phyloP scores from a whole-genome alignment of 352 stramenopile species.

The Plasmopara viticola region DNA sequence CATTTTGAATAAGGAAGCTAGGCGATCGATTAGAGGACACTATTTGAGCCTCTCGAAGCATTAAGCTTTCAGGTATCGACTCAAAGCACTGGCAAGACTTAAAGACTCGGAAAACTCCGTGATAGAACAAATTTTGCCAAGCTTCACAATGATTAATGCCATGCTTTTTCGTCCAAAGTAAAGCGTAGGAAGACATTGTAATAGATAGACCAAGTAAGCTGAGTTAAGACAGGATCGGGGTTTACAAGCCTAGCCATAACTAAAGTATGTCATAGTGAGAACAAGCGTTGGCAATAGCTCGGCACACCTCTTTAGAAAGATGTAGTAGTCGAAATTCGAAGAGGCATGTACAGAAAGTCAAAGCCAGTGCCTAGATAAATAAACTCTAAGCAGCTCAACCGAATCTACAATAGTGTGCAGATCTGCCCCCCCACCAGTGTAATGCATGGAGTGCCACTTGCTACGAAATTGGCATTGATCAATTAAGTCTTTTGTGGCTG shows the following conservation, averaged over 20 bases:
- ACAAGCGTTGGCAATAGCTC: background rate
- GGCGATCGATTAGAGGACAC: background rate
- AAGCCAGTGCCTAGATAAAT: slow-evolving; percentile 2
- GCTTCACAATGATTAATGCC: background rate
- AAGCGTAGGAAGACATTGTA: slow-evolving; percentile 4
- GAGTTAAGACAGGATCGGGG: too few species aligned
- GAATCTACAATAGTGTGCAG: background rate
- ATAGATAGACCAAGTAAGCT: slow-evolving; percentile 7
- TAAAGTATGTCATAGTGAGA: slow-evolving; percentile 4
- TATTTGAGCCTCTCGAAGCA: background rate
- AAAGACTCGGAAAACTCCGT: background rate
- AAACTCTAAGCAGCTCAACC: slow-evolving; percentile 3
- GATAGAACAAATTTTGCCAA: background rate
- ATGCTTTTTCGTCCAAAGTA: background rate
- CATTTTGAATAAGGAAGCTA: background rate
- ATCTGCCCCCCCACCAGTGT: background rate
- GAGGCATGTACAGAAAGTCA: slow-evolving; percentile 9
- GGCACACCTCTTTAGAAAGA: background rate
- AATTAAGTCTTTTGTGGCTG: too few species aligned
- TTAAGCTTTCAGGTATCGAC: background rate
- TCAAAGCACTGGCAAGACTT: background rate
- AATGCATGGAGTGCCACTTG: background rate
- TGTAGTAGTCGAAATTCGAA: background rate
- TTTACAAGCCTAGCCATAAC: slow-evolving; percentile 3
- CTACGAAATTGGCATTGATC: background rate